Base-by-base conservation (phyloP, 768 basidiomycete species). In the Punctularia strigosozonata region DNA sequence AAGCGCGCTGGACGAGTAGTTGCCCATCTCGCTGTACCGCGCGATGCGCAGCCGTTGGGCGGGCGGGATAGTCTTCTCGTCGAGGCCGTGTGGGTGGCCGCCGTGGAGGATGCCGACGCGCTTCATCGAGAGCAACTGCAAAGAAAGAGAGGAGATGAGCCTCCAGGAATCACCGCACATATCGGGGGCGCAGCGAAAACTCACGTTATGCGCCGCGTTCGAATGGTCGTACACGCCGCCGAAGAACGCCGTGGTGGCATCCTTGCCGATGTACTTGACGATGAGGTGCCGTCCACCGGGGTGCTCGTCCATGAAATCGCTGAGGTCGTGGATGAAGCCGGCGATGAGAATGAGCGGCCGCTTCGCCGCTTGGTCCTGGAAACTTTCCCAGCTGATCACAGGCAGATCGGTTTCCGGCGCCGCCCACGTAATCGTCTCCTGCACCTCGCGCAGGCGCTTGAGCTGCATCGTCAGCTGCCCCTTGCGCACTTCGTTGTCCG, bases 381-480 rank as follows among this genome's bases (percentile, higher is more conserved):
- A 94, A 53, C 76, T 77, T 30, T 90, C 86, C 88, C 89, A 94
- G 39, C 66, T 73, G 50, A 92, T 73, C 39, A 95, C 69, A 3
- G 84, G 84, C 19, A 97, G 64, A 42, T 89, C 74, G 38, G 72
- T 75, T 42, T 63, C 73, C 38, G 84, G 77, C 13, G 68, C 72
- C 2, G 91, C 90, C 90, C 90, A 95, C 18, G 60, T 55, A 25
- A 97, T 66, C 14, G 57, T 63, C 24, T 91, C 86, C 51, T 87
- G 82, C 10, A 79, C 77, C 54, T 72, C 72, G 38, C 81, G 75
- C 25, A 95, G 69, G 48, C 80, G 80, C 66, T 92, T 92, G 38
- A 97, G 69, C 54, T 92, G 71, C 89, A 97, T 92, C 22, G 91
- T 92, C 32, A 92, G 72, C 54, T 90, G 80, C 24, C 91, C 91